Conservation (phyloP, 495 filamentous ascomycete species). For the Chlorociboria aeruginascens region DNA sequence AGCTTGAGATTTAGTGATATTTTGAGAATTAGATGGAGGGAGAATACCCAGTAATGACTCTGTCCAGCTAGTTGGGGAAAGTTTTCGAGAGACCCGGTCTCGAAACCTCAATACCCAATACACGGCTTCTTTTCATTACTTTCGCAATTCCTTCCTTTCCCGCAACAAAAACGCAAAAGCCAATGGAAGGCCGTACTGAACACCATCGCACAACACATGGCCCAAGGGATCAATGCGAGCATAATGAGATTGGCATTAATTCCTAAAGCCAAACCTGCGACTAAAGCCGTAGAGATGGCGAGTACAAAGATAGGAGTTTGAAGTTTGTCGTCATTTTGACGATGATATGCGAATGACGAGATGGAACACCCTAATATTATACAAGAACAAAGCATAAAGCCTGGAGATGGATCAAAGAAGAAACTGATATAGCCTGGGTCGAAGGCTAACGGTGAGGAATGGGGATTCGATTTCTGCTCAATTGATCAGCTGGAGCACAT, state of each 20-base stretch:
- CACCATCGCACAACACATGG: conserved; percentile 30
- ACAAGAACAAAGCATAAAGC: conserved; percentile 31
- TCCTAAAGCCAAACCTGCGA: conserved; percentile 21
- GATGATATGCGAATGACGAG: conserved; percentile 31
- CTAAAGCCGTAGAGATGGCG: conserved; percentile 20
- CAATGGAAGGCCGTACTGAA: conserved; percentile 19
- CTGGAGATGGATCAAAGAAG: conserved; percentile 23
- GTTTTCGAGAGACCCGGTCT: neutral
- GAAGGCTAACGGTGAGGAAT: neutral
- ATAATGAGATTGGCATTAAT: conserved; percentile 28
- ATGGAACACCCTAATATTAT: conserved; percentile 32
- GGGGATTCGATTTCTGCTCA: neutral
- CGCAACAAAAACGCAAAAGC: neutral
- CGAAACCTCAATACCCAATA: neutral
- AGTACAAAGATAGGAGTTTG: conserved; percentile 27
- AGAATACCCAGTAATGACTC: neutral
- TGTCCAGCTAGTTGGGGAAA: neutral
- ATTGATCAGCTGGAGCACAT: neutral
- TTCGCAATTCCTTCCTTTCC: neutral
- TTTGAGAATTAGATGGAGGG: neutral
- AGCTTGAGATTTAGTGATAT: neutral
- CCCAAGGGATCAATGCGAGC: conserved; percentile 31
- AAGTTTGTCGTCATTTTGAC: conserved; percentile 27
- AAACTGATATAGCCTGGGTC: conserved; percentile 14
- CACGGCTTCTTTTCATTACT: neutral